Conservation (phyloP, 257 asterid species). For the Capsicum baccatum region DNA sequence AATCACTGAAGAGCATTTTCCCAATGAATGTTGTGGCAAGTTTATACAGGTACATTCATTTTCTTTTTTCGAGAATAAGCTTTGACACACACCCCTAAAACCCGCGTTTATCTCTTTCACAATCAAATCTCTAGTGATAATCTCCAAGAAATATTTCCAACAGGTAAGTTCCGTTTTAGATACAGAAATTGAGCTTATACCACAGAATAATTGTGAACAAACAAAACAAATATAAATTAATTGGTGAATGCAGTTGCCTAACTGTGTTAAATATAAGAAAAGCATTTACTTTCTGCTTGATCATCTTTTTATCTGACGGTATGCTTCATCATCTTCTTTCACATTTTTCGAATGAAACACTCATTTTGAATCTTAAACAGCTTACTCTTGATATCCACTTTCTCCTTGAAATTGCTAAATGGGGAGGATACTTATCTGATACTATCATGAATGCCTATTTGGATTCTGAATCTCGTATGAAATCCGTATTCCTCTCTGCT, state of each 20-base stretch:
- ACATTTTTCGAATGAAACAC: background rate
- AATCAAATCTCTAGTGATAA: background rate
- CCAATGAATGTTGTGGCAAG: conserved; percentile 35
- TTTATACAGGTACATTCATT: conserved; percentile 57
- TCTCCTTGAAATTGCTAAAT: conserved; percentile 68
- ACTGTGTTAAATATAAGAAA: background rate
- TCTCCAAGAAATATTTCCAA: background rate
- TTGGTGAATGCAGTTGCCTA: background rate
- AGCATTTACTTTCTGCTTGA: background rate
- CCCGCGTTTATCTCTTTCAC: background rate
- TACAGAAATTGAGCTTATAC: background rate
- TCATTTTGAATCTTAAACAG: conserved; percentile 43
- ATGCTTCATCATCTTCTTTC: background rate
- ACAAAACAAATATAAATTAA: background rate
- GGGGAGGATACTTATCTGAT: conserved; percentile 58
- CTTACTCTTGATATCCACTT: conserved; percentile 61
- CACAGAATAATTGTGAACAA: background rate
- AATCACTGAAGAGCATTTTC: conserved; percentile 36
- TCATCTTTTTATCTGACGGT: background rate
- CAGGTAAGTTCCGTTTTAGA: background rate
- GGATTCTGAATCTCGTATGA: conserved; percentile 42
- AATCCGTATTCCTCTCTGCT: conserved; percentile 40
- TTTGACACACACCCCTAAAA: background rate
- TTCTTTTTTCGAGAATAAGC: background rate
- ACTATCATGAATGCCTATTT: conserved; percentile 33